phyloP scores from a whole-genome alignment of 306 rosid genomes.

The Sicyos edulis region DNA sequence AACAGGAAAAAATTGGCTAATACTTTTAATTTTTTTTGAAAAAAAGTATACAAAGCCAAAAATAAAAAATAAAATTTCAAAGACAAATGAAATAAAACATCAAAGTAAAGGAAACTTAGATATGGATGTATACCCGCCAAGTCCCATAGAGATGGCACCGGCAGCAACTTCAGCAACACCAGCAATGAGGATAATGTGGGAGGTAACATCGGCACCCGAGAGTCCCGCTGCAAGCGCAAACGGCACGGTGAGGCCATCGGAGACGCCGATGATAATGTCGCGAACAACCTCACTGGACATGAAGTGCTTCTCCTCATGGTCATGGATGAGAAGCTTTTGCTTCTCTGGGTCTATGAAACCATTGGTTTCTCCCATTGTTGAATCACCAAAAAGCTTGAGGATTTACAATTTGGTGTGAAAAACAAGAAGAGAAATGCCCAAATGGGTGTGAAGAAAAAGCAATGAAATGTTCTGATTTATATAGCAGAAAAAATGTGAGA shows the following conservation, averaged over 20 bases:
- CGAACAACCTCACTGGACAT: constrained; percentile 48
- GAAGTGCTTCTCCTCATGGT: constrained; percentile 48
- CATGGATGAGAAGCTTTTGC: constrained; percentile 34
- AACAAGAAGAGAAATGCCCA: background rate
- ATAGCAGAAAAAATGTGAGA: background rate
- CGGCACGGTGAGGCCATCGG: constrained; percentile 50
- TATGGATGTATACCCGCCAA: constrained; percentile 52
- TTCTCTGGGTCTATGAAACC: constrained; percentile 33
- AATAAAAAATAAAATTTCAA: too few relatives aligned
- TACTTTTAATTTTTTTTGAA: too few relatives aligned
- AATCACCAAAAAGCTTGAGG: background rate
- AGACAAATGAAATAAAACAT: too few relatives aligned
- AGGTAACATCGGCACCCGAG: constrained; percentile 42
- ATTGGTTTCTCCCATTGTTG: constrained; percentile 20
- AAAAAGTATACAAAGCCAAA: too few relatives aligned
- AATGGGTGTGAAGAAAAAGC: constrained; percentile 2
- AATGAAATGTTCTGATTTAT: background rate
- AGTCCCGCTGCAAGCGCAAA: constrained; percentile 44
- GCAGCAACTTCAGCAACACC: constrained; percentile 51
- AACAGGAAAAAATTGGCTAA: too few relatives aligned
- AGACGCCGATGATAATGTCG: constrained; percentile 43
- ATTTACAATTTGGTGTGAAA: background rate
- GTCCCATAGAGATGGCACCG: constrained; percentile 54
- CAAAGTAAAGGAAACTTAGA: too few relatives aligned
- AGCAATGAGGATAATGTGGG: constrained; percentile 41